Conservation (phyloP, 305 asterid genomes). For the Euphrasia arctica region DNA sequence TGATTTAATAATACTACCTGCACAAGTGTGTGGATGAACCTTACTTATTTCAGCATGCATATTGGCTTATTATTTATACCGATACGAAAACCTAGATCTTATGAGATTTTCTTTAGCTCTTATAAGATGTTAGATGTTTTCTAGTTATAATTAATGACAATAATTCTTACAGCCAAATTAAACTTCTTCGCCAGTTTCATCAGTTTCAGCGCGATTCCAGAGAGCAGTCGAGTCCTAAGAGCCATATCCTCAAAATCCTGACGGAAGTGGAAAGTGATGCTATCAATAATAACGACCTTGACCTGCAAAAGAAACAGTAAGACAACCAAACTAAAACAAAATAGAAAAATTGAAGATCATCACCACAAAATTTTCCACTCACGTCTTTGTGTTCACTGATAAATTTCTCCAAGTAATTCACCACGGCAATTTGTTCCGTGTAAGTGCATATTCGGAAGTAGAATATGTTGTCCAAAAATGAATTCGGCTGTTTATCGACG, state of each 20-base stretch:
- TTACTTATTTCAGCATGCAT: too few species aligned
- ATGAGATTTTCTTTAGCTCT: not conserved
- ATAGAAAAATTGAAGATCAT: too few species aligned
- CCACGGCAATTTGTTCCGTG: conserved; percentile 81
- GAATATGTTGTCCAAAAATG: conserved; percentile 75
- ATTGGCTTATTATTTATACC: too few species aligned
- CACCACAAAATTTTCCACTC: conserved; percentile 30
- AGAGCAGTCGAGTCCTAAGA: conserved; percentile 79
- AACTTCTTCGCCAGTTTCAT: conserved; percentile 88
- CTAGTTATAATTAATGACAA: not conserved
- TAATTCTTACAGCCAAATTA: conserved; percentile 67
- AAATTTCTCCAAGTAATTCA: conserved; percentile 84
- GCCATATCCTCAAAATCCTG: conserved; percentile 97
- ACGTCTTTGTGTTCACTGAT: conserved; percentile 84
- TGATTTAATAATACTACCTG: conserved; percentile 87
- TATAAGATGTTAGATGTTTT: not conserved
- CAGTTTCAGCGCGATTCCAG: conserved; percentile 84
- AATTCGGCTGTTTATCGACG: conserved; percentile 51
- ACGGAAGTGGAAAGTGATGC: conserved; percentile 95
- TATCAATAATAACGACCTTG: conserved; percentile 76
- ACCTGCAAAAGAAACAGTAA: conserved; percentile 46
- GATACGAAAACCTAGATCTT: too few species aligned
- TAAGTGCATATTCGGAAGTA: conserved; percentile 85
- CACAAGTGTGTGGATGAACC: conserved; percentile 21
- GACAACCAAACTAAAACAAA: conserved; percentile 13